Base-by-base conservation (phyloP, 768 basidiomycete species). In the Leccinum incarnatum region DNA sequence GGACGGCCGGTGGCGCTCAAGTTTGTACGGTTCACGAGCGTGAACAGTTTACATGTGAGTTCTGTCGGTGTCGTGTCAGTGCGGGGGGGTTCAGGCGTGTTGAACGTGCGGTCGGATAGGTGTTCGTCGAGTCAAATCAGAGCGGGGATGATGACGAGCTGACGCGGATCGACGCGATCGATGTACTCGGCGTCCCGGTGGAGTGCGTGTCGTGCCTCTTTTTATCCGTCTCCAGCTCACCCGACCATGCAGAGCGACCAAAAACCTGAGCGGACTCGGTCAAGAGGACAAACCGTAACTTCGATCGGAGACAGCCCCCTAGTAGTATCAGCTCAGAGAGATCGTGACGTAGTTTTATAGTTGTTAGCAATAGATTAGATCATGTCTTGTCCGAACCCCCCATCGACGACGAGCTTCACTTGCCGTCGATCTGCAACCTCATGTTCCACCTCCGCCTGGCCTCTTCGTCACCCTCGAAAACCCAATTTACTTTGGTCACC, bases 351-450 rank as follows among this genome's bases (percentile, higher is more conserved):
- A 40, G 14, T 51, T 27, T 34, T 45, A 65, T 40, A 7, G 47
- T 45, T 30, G 36, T 52, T 62, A 23, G 25, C 17, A 29, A 51
- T 59, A 61, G 55, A 57, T 61, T 59, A 61, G 55, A 57, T 61
- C 52, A 47, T 45, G 10, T 47, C 53, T n/a, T 36, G 37, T 48
- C 45, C 27, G 46, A 1, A 40, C 8, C 17, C 27, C 4, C 51
- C 27, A 45, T 12, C 30, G 17, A 12, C 17, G 46, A 48, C 30
- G 45, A 36, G 51, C 17, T 47, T 77, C 62, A 89, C 72, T 86
- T 87, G 34, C 87, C 87, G 62, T 88, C 85, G 25, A 91, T 80
- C 67, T 92, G 89, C 66, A 93, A 78, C 91, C 93, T 95, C 85
- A 88, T 89, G 52, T 79, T 81, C 94, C 94, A 98, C 56, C 79